A percentile compares a stretch with the other conserved stretches of the same genome.
phyloP scores from a whole-genome alignment of 2,329 filamentous ascomycete species.

The Arachnopeziza araneosa region DNA sequence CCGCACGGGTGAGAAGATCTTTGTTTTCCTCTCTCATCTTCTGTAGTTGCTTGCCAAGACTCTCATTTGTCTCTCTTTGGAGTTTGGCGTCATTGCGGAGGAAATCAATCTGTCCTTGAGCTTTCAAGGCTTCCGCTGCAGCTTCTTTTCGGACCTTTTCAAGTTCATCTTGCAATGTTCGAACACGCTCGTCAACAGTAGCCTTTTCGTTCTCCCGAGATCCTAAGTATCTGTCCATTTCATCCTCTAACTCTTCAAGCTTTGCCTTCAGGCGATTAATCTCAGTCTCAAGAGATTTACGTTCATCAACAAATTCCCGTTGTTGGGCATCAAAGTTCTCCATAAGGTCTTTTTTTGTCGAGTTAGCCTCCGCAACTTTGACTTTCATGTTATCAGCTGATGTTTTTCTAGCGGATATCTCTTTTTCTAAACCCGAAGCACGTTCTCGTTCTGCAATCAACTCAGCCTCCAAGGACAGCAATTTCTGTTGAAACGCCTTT shows the following conservation, averaged over 20 bases:
- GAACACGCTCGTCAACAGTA: conserved; percentile 62
- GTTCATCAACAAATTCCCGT: conserved; percentile 79
- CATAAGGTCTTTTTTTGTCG: conserved; percentile 89
- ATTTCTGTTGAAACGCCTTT: conserved; percentile 54
- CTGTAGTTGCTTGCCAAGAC: conserved; percentile 53
- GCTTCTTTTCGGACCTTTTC: conserved; percentile 55
- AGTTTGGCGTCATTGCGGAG: conserved; percentile 54
- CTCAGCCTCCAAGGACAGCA: conserved; percentile 70
- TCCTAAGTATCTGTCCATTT: conserved; percentile 78
- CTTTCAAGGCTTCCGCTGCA: conserved; percentile 51
- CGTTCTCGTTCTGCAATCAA: conserved; percentile 67
- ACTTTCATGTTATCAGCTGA: conserved; percentile 57
- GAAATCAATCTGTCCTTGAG: conserved; percentile 57
- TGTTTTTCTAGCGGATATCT: conserved; percentile 53
- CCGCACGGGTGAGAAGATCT: conserved; percentile 44
- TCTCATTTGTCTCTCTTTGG: conserved; percentile 54
- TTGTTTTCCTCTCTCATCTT: conserved; percentile 49
- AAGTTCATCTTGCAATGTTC: conserved; percentile 65
- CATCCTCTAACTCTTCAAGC: conserved; percentile 85
- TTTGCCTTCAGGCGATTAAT: conserved; percentile 69
- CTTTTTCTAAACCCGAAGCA: conserved; percentile 61
- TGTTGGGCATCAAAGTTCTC: conserved; percentile 92
- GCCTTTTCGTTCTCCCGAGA: conserved; percentile 78
- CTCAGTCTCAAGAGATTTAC: conserved; percentile 76
- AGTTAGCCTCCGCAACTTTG: conserved; percentile 78